Conservation (phyloP, 2,329 filamentous ascomycete genomes). For the Conoideocrella luteorostrata region DNA sequence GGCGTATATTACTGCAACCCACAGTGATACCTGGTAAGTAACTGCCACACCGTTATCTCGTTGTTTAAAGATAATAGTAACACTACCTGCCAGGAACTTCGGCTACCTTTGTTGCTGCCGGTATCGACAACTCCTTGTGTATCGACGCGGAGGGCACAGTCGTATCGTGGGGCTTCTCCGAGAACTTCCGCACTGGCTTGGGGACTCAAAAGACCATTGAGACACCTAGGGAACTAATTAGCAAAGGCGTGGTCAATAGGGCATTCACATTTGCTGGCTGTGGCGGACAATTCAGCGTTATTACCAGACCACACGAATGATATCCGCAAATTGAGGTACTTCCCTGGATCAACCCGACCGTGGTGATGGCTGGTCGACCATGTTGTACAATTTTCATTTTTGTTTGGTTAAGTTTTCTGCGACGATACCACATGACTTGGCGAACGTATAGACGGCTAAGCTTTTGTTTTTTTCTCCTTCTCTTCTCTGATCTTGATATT, state of each 20-base stretch:
- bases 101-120: slow-evolving; percentile 42
- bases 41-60: not conserved
- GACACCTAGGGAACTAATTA: slow-evolving; percentile 5
- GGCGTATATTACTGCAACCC: slow-evolving; percentile 15
- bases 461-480: not conserved
- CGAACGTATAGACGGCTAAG: no score
- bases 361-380: no score
- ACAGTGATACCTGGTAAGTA: slow-evolving; percentile 19
- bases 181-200: slow-evolving; percentile 65
- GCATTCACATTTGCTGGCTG: slow-evolving; percentile 9
- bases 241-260: slow-evolving; percentile 3
- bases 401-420: no score
- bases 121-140: slow-evolving; percentile 61
- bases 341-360: no score
- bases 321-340: no score
- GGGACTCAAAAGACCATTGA: slow-evolving; percentile 36
- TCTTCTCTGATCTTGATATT: not conserved
- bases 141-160: slow-evolving; percentile 59
- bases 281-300: slow-evolving; percentile 8
- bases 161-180: slow-evolving; percentile 68
- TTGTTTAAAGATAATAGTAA: not conserved
- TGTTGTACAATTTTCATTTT: no score
- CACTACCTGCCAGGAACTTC: slow-evolving; percentile 7
- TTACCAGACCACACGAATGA: slow-evolving; percentile 1
- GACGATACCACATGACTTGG: no score